Evolutionary conservation across 371 early-diverging fungal genomes (phyloP).

Genomic region (Mortierella sp.): DNA sequence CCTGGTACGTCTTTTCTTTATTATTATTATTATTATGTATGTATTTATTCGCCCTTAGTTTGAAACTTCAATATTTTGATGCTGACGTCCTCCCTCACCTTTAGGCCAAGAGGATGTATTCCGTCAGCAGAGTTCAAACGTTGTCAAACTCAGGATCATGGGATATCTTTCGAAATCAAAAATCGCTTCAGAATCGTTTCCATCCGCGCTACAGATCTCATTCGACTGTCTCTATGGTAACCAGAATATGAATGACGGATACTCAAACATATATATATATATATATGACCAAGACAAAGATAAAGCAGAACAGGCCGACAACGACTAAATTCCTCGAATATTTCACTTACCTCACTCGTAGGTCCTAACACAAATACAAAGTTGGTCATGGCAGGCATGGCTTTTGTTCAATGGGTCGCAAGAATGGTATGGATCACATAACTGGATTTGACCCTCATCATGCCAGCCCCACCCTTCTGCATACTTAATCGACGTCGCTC

Average conservation of each 20-base stretch:
- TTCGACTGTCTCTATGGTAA: slow-evolving; percentile 86
- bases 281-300: no score
- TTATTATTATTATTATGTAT: neutral
- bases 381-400: slow-evolving; percentile 80
- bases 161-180: slow-evolving; percentile 74
- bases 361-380: slow-evolving; percentile 73
- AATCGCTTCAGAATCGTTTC: slow-evolving; percentile 73
- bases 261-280: no score
- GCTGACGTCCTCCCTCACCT: neutral
- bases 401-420: slow-evolving; percentile 90
- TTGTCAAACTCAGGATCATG: slow-evolving; percentile 75
- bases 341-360: slow-evolving; percentile 19
- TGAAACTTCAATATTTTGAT: no score
- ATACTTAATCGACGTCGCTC: neutral
- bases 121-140: slow-evolving; percentile 60
- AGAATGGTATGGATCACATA: slow-evolving; percentile 67
- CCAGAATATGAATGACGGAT: neutral
- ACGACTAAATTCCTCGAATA: no score
- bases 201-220: slow-evolving; percentile 76
- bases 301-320: no score
- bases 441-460: no score
- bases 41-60: no score
- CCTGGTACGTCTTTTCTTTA: slow-evolving; percentile 28
- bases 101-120: slow-evolving; percentile 34
- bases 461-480: neutral